Evolutionary conservation across 1,139 yeast species (phyloP), one percentile per base, ranked within the genome.

Genomic region (Lodderomyces orthopsilosis): DNA sequence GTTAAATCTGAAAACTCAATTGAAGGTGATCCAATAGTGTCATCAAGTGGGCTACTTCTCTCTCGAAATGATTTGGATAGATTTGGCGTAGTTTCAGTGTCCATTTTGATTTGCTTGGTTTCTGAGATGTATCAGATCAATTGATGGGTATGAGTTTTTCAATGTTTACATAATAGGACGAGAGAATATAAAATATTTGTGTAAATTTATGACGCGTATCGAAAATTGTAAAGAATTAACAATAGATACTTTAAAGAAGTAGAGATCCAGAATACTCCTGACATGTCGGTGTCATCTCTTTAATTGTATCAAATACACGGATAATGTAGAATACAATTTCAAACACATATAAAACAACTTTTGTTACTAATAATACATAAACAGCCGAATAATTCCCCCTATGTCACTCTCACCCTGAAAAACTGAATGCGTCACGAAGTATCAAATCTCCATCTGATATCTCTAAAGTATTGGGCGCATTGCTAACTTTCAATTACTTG

Each of bases 401-500:
- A n/a, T n/a, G n/a, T n/a, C n/a, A n/a, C 23, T 15, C 12, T 15
- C 21, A 33, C 15, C 32, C 32, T 6, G 17, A 27, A 13, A 13
- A 4, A 27, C 32, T 27, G 7, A 13, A 7, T 4, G 6, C 32
- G 17, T 13, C 17, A 13, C 17, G 13, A 2, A n/a, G 10, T 5
- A 37, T 24, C 15, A n/a, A 6, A 37, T 37, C 40, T 10, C 34
- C 14, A 24, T 37, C 33, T 18, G 8, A 12, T 34, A 37, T 37
- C 8, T 27, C 27, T 17, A 37, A 27, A 4, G 33, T 14, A 37
- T 23, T 26, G 12, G 40, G 40, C 4, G 40, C 26, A 17, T 26
- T 34, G 8, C 17, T 37, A 8, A 21, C 23, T 6, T 26, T 15
- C 12, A 37, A 13, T 13, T 4, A 2, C 2, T 5, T 15, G 9